Percentiles rank a stretch among this genome's conserved stretches.
Conservation (phyloP, 768 basidiomycete genomes). For the Tricholoma sp. region DNA sequence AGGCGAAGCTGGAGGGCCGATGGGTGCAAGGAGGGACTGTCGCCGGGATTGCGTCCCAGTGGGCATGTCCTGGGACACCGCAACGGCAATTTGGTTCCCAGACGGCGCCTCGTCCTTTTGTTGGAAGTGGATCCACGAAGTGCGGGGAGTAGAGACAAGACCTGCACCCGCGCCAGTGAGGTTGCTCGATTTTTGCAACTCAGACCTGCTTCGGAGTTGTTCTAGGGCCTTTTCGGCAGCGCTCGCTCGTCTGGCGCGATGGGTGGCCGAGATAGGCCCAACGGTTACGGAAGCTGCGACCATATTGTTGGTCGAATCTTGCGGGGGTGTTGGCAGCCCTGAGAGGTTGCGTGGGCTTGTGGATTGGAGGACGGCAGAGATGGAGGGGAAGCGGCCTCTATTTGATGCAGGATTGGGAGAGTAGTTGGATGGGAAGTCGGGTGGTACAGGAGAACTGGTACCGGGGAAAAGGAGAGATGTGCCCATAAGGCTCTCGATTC, state of each 20-base stretch:
- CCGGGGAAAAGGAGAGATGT: conserved; percentile 24
- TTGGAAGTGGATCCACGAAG: conserved; percentile 42
- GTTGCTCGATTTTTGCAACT: conserved; percentile 39
- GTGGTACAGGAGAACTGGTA: conserved; percentile 17
- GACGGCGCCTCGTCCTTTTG: conserved; percentile 23
- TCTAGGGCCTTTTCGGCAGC: conserved; percentile 68
- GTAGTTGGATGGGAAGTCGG: conserved; percentile 14
- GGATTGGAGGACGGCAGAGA: conserved; percentile 14
- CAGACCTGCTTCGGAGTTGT: conserved; percentile 48
- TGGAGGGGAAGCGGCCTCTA: conserved; percentile 25
- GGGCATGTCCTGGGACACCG: conserved; percentile 11
- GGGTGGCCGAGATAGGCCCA: conserved; percentile 25
- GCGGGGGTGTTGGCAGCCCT: conserved; percentile 6
- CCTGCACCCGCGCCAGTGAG: conserved; percentile 17
- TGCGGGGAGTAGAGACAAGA: conserved; percentile 31
- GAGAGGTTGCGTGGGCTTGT: conserved; percentile 19
- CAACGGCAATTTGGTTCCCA: conserved; percentile 10
- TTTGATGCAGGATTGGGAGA: conserved; percentile 8
- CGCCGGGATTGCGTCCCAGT: conserved; percentile 31
- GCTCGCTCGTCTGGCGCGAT: conserved; percentile 49
- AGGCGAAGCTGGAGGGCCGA: conserved; percentile 46
- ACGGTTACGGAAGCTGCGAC: conserved; percentile 14
- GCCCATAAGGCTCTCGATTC: conserved; percentile 34
- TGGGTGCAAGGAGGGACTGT: conserved; percentile 35
- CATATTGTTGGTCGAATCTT: conserved; percentile 7